A percentile compares a stretch with the other conserved stretches of the same genome.
Evolutionary conservation across 495 filamentous ascomycete species (phyloP).

Genomic region (Annulohypoxylon moriforme): DNA sequence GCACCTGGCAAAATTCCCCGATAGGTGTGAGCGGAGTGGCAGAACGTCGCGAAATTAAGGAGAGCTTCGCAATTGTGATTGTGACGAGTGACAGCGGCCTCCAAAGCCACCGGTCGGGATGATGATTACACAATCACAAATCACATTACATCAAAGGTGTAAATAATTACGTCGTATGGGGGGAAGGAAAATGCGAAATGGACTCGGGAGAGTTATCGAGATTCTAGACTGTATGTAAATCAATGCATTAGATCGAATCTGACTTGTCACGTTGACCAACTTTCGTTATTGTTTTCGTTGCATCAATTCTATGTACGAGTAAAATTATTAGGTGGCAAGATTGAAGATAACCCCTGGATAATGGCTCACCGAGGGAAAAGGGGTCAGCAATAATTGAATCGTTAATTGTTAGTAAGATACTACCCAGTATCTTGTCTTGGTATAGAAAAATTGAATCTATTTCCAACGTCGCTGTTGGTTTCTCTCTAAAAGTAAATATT

Average conservation of each 20-base stretch:
- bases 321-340: conserved; percentile 6
- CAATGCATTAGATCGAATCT: background rate
- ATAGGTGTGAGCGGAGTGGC: background rate
- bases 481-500: background rate
- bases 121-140: background rate
- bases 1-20: conserved; percentile 9
- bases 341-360: conserved; percentile 13
- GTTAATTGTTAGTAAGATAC: background rate
- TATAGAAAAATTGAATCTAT: background rate
- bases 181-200: background rate
- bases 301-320: conserved; percentile 1
- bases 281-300: conserved; percentile 16
- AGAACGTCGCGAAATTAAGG: background rate
- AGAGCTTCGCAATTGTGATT: background rate
- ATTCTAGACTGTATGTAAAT: background rate
- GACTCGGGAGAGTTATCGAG: background rate
- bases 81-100: background rate
- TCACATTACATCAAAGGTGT: background rate
- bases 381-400: background rate
- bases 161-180: background rate
- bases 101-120: background rate
- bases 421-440: too few species aligned
- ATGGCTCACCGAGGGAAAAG: background rate
- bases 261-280: background rate
- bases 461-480: background rate